Evolutionary conservation across 352 stramenopile species (phyloP), one percentile per base, ranked within the genome.

Genomic region (Pythium oligandrum): DNA sequence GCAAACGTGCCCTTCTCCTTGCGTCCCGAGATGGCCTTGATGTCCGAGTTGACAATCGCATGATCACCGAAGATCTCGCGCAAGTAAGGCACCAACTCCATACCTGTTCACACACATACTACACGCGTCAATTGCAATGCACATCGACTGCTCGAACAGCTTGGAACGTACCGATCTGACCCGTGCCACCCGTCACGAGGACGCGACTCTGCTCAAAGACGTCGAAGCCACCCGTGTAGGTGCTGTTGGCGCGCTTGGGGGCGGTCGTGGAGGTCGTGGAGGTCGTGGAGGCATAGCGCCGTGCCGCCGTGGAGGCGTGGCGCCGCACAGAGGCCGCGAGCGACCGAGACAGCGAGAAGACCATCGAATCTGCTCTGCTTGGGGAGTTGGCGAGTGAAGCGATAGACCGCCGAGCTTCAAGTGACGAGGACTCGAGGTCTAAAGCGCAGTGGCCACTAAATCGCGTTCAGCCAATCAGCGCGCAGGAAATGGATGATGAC

Each of bases 21-120:
- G 6, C 62, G 49, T 9, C 72, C 75, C 5, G 55, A 38, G 4
- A 72, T 63, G 11, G 78, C 61, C 51, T 88, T 88, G 60, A 93
- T 88, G 64, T 93, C 83, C 58, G 83, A 93, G 70, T 90, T 93
- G 32, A 93, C 73, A 47, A 93, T 57, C n/a, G 72, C 52, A 32
- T 88, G 51, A 32, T 61, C 40, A 55, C 80, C 80, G 36, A 90
- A 80, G 34, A 86, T 52, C 35, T 76, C 63, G 38, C 83, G 78
- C 64, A 93, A 66, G 59, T 83, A 90, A 26, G 83, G 80, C 57
- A 91, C 83, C 34, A 93, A 71, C 64, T 93, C 83, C 83, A 93
- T 93, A 56, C 82, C 64, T 71, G 50, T 4, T 38, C 38, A 48
- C 17, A 9, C 26, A 12, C 32, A 52, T 26, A 31, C 35, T 2